Conservation (phyloP, 805 yeast species). For the Ogataea minuta region DNA sequence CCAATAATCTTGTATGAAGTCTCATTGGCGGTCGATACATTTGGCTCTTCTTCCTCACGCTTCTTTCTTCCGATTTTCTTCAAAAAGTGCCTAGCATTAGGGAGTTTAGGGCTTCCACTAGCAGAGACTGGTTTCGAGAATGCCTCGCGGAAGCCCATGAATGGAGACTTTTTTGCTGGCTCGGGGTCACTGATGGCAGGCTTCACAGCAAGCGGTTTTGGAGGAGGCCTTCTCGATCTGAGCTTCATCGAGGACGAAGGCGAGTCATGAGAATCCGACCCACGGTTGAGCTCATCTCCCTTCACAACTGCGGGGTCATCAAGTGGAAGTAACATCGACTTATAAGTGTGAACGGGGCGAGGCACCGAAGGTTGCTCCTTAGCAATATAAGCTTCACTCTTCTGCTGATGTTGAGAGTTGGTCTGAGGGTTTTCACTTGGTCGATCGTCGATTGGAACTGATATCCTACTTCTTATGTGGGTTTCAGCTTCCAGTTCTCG, state of each 20-base stretch:
- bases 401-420: too few species aligned
- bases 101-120: conserved; percentile 16
- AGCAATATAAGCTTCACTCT: too few species aligned
- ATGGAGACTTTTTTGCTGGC: conserved; percentile 19
- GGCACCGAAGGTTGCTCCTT: too few species aligned
- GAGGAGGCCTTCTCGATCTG: conserved; percentile 23
- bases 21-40: conserved; percentile 4
- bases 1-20: conserved; percentile 10
- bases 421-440: too few species aligned
- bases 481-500: neutral
- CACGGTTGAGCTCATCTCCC: neutral
- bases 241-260: conserved; percentile 9
- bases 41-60: conserved; percentile 11
- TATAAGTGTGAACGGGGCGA: neutral
- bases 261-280: conserved; percentile 7
- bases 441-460: neutral
- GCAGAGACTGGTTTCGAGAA: conserved; percentile 20
- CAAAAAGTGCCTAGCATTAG: conserved; percentile 22
- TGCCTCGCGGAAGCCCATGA: conserved; percentile 23
- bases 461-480: neutral
- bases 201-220: conserved; percentile 3
- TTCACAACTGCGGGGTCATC: neutral
- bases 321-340: conserved; percentile 4
- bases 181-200: conserved; percentile 2
- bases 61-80: conserved; percentile 22